Conservation (phyloP, 2,329 filamentous ascomycete species). For the Cordyceps tenuipes region DNA sequence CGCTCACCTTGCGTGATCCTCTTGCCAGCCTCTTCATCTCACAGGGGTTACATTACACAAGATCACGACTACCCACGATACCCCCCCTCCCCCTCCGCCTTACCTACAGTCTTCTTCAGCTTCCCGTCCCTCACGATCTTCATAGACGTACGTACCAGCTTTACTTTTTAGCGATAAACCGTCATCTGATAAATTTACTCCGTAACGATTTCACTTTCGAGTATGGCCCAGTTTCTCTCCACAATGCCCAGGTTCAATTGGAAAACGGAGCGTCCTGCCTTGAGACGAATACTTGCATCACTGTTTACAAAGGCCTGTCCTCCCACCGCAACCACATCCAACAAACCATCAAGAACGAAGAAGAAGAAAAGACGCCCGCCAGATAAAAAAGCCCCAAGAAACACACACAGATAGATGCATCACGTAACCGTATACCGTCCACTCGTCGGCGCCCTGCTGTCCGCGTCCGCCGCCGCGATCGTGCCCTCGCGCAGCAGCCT, state of each 20-base stretch:
- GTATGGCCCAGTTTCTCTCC: no score
- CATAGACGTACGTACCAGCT: not conserved
- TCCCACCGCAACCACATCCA: not conserved
- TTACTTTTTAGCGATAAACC: not conserved
- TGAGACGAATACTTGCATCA: not conserved
- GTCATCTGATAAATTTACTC: not conserved
- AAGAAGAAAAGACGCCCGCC: not conserved
- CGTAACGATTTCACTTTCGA: no score
- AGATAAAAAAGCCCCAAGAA: not conserved
- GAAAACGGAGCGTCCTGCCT: not conserved
- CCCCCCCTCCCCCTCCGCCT: not conserved
- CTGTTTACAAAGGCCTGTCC: not conserved
- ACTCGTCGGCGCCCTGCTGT: conserved; percentile 66
- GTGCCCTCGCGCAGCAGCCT: conserved; percentile 84
- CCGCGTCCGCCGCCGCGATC: conserved; percentile 79
- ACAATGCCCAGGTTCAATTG: no score
- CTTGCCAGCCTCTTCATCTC: not conserved
- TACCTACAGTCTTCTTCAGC: no score
- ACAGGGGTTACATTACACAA: not conserved
- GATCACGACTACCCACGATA: not conserved
- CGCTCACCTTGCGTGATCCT: no score
- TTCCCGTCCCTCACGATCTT: not conserved
- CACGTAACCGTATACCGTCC: conserved; percentile 83
- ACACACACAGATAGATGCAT: conserved; percentile 8
- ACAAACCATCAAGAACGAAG: not conserved